Conservation (phyloP, 2,329 filamentous ascomycete species). For the Pseudogymnoascus verrucosus region DNA sequence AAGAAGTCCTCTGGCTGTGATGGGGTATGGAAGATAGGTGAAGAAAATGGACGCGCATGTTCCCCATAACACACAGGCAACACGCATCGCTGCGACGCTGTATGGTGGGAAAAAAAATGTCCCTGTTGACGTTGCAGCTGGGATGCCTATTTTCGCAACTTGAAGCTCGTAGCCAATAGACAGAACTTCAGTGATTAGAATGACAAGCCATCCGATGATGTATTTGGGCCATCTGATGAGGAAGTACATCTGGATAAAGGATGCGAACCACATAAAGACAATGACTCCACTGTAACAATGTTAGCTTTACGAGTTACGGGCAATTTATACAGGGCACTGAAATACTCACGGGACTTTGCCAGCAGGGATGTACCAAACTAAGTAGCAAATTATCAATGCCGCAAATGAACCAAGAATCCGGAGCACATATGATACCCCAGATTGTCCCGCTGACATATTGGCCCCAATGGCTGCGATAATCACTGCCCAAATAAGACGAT, state of each 20-base stretch:
- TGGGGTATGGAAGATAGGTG: slow-evolving; percentile 64
- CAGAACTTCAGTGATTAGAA: slow-evolving; percentile 41
- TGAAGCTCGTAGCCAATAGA: slow-evolving; percentile 66
- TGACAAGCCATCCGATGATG: slow-evolving; percentile 7
- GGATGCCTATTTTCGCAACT: slow-evolving; percentile 52
- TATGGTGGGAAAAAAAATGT: slow-evolving; percentile 62
- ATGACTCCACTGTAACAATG: background rate
- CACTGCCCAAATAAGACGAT: slow-evolving; percentile 6
- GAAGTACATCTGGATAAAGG: slow-evolving; percentile 9
- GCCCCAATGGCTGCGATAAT: slow-evolving; percentile 10
- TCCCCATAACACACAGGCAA: slow-evolving; percentile 57
- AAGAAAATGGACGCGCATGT: slow-evolving; percentile 63
- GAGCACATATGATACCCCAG: slow-evolving; percentile 8
- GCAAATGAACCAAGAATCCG: slow-evolving; percentile 2
- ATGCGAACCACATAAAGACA: slow-evolving; percentile 9
- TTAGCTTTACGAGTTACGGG: background rate
- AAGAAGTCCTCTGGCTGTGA: slow-evolving; percentile 60
- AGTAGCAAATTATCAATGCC: slow-evolving; percentile 7
- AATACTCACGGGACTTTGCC: slow-evolving; percentile 1
- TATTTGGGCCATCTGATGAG: slow-evolving; percentile 4
- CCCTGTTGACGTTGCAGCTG: slow-evolving; percentile 45
- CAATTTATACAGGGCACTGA: background rate
- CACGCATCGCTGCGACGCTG: slow-evolving; percentile 57
- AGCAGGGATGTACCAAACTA: slow-evolving; percentile 7
- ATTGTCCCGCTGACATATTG: slow-evolving; percentile 9